Base-by-base conservation (phyloP, 768 basidiomycete genomes). In the Crepidotus variabilis region DNA sequence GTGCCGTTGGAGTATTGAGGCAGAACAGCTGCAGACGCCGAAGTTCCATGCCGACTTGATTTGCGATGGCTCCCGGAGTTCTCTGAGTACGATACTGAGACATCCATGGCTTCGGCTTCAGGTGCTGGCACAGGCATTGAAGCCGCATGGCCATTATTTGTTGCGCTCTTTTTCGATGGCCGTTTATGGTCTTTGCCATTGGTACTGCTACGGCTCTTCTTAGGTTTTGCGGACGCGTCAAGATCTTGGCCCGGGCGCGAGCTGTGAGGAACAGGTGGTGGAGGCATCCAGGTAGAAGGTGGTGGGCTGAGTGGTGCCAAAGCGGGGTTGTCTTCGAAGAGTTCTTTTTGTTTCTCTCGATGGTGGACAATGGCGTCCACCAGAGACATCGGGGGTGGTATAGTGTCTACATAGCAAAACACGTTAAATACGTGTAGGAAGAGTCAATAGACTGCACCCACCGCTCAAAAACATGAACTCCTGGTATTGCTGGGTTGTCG, bases 401-500 rank as follows among this genome's bases (percentile, higher is more conserved):
- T 83, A 9, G 82, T 86, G 58, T 88, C 89, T 91, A 62, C 33
- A 48, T 16, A 16, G 28, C 35, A 50, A 32, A 2, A 57, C 52
- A 68, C 32, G 55, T 56, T 21, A 22, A 23, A 16, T 28, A 24
- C 43, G 28, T 33, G 35, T 11, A 22, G 32, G 9, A 43, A 32
- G 6, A 35, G 21, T 50, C 10, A 36, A 35, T 23, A 51, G 51
- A 34, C 20, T 32, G 23, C 35, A 43, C 69, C 50, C 60, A 85
- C 88, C 88, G 71, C 76, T 72, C n/a, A 90, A 79, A 61, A 89
- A 88, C 77, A 80, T 81, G 60, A 88, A 86, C 63, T 88, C 85
- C 65, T 84, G 82, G 60, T 84, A 83, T 62, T 82, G 81, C 52
- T 79, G 75, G 2, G 81, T 79, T 6, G 85, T 80, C 35, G 74